Base-by-base conservation (phyloP, 148 eudicot genomes). In the Salicornia ramosissima region DNA sequence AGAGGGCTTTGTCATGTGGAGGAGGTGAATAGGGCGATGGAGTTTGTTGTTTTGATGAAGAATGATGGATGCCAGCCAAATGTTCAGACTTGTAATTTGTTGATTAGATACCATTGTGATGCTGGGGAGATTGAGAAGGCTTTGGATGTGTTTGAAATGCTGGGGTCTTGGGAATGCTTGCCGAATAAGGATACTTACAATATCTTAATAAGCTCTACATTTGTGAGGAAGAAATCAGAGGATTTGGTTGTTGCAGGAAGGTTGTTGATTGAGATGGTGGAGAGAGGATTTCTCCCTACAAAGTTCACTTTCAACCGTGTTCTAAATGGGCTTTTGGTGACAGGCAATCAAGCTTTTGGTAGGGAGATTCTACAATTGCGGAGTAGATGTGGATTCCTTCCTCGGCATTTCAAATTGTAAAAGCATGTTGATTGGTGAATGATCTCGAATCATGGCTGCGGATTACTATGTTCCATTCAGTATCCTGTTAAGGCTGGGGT, bases 131-230 rank as follows among this genome's bases (percentile, higher is more conserved):
- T 94, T 66, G 96, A 94, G 74, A 83, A 90, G 80, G 95, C 83
- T 39, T 74, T 94, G 80, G 83, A 82, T n/a, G 79, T 87, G 60
- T 94, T 90, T 72, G 80, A 80, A 65, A 78, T 69, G 76, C 88
- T 94, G 97, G 79, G 78, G 53, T 40, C 65, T 49, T 92, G 83
- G 72, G 73, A 80, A 36, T 94, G 96, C 75, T 79, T 94, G 80
- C 98, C 98, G 4, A 90, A 88, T 83, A 82, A 87, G 76, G 98
- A 94, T 82, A 90, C 97, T 0, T 94, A 94, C 74, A 90, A 94
- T 77, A 74, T 94, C 29, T 68, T 94, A 76, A 87, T 94, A 30
- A 80, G 79, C 53, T 76, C 86, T 9, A 90, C 84, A 87, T 94
- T 94, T 86, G 89, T 81, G 66, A 80, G 97, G 86, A 87, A 86